Evolutionary conservation across 1,284 basidiomycete species (phyloP).

Genomic region (Paramarasmius palmivorus): DNA sequence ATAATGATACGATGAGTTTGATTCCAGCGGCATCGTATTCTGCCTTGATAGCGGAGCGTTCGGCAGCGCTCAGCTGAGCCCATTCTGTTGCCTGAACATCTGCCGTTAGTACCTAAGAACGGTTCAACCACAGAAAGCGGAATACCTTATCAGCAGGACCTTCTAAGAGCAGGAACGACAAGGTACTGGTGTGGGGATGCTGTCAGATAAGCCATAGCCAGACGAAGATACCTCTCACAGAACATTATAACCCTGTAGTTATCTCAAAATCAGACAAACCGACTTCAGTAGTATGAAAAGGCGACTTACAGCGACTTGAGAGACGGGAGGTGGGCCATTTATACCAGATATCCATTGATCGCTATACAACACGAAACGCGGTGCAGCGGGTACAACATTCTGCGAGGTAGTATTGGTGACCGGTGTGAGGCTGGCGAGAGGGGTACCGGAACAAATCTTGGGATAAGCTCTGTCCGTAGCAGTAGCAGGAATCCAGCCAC

Average conservation of each 20-base stretch:
- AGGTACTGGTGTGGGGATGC: conserved; percentile 29
- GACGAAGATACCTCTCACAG: conserved; percentile 27
- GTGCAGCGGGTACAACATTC: conserved; percentile 28
- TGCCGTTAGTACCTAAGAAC: too few relatives aligned
- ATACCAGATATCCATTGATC: conserved; percentile 42
- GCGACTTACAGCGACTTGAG: conserved; percentile 37
- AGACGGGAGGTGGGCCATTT: conserved; percentile 42
- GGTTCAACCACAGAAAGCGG: neutral
- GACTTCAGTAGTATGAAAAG: neutral
- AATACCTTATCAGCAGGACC: conserved; percentile 53
- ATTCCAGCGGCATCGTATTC: conserved; percentile 59
- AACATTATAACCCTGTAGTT: conserved; percentile 39
- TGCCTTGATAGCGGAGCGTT: conserved; percentile 43
- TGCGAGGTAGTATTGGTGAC: too few relatives aligned
- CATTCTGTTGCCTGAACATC: conserved; percentile 36
- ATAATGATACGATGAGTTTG: conserved; percentile 55
- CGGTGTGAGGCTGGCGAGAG: too few relatives aligned
- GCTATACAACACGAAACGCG: conserved; percentile 51
- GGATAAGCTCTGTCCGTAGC: too few relatives aligned
- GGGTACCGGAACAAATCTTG: too few relatives aligned
- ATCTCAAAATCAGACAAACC: neutral
- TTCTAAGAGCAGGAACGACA: conserved; percentile 49
- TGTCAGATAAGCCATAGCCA: neutral
- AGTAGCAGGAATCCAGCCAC: too few relatives aligned
- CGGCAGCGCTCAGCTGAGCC: conserved; percentile 38